A percentile compares a stretch with the other conserved stretches of the same genome.
phyloP scores from a whole-genome alignment of 2,329 filamentous ascomycete genomes.

The Cytospora paraplurivora region DNA sequence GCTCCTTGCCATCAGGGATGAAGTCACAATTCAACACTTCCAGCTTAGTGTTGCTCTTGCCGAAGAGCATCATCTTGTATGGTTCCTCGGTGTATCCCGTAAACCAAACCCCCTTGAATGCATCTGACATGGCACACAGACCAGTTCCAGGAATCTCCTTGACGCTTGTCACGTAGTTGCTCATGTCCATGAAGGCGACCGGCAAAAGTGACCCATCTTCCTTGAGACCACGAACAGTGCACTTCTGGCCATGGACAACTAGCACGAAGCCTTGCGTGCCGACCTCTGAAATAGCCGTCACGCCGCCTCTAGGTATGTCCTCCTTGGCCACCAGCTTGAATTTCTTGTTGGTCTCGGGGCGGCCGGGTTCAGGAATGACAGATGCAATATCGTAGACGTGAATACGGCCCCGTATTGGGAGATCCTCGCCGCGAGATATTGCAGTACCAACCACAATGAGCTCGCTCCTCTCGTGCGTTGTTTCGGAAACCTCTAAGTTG shows the following conservation, averaged over 20 bases:
- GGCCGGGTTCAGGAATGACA: slow-evolving; percentile 85
- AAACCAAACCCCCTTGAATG: slow-evolving; percentile 93
- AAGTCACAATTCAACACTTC: slow-evolving; percentile 85
- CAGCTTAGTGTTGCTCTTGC: slow-evolving; percentile 78
- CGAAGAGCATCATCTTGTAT: slow-evolving; percentile 91
- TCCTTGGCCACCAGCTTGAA: slow-evolving; percentile 87
- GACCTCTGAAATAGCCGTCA: slow-evolving; percentile 82
- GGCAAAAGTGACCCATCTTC: slow-evolving; percentile 91
- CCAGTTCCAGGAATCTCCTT: slow-evolving; percentile 83
- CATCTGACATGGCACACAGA: slow-evolving; percentile 84
- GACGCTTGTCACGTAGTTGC: slow-evolving; percentile 84
- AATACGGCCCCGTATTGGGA: slow-evolving; percentile 80
- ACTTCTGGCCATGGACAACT: slow-evolving; percentile 92
- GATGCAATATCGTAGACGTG: slow-evolving; percentile 91
- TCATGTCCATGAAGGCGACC: slow-evolving; percentile 97
- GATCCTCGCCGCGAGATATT: slow-evolving; percentile 84
- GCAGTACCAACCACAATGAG: slow-evolving; percentile 85
- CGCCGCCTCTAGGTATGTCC: slow-evolving; percentile 86
- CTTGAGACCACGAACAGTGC: slow-evolving; percentile 93
- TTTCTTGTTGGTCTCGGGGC: slow-evolving; percentile 81
- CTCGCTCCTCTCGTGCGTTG: slow-evolving; percentile 81
- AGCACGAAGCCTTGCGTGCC: slow-evolving; percentile 87
- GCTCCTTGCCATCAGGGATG: slow-evolving; percentile 78
- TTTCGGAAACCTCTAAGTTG: slow-evolving; percentile 86
- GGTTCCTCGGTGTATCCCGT: slow-evolving; percentile 96